These are phyloP conservation scores for Cladophialophora yegresii DNA, from an alignment of 2,329 filamentous ascomycete species.

Conservation along the genomic window DNA sequence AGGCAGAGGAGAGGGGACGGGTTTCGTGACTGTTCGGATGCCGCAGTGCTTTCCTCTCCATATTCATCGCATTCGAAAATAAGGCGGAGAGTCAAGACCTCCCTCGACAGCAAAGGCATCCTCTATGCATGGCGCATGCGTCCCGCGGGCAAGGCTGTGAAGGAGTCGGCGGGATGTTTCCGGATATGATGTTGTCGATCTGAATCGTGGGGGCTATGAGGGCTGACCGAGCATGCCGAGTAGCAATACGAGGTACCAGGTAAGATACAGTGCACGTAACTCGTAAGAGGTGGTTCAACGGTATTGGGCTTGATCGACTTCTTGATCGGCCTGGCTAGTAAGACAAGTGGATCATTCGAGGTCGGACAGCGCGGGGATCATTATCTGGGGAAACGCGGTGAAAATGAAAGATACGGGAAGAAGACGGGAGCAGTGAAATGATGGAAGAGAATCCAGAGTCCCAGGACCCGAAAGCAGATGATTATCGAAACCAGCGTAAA, in stretches of 20 bases:
- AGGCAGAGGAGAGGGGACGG: conserved; percentile 22
- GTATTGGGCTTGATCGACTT: not conserved
- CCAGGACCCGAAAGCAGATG: not conserved
- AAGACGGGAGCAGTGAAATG: not conserved
- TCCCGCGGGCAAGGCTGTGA: conserved; percentile 2
- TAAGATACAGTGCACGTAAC: not conserved
- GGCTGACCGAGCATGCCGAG: not conserved
- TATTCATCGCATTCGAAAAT: conserved; percentile 29
- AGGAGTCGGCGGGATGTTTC: not conserved
- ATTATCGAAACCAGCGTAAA: not conserved
- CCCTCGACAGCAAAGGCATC: conserved; percentile 31
- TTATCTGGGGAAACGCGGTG: conserved; percentile 2
- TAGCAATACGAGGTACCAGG: too few relatives aligned
- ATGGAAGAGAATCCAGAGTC: not conserved
- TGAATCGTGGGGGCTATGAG: not conserved
- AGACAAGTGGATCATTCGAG: conserved; percentile 10
- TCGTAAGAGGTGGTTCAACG: not conserved
- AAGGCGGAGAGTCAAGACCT: conserved; percentile 30
- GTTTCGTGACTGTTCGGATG: not conserved
- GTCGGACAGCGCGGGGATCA: conserved; percentile 10
- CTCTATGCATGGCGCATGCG: conserved; percentile 20
- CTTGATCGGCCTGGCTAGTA: not conserved
- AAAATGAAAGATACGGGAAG: not conserved
- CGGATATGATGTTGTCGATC: not conserved
- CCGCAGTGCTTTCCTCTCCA: conserved; percentile 16